A percentile compares a stretch with the other conserved stretches of the same genome.
phyloP scores from a whole-genome alignment of 768 basidiomycete species.

The Amanita polypyramis region DNA sequence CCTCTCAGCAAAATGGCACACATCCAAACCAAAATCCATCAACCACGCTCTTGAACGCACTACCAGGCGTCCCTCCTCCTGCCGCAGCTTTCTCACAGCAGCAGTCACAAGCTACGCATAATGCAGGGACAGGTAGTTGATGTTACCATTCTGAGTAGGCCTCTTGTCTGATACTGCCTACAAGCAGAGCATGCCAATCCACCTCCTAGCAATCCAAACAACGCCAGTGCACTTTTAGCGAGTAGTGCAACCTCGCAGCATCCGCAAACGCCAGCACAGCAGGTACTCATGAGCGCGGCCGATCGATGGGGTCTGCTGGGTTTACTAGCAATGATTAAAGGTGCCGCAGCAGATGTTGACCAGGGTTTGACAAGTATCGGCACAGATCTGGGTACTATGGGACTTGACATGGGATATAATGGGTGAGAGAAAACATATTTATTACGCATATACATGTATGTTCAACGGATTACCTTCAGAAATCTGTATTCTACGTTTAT shows the following conservation, averaged over 20 bases:
- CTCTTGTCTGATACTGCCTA: slow-evolving; percentile 24
- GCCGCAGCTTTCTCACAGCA: slow-evolving; percentile 16
- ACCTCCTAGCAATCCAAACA: slow-evolving; percentile 21
- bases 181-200: slow-evolving; percentile 24
- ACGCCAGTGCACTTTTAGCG: slow-evolving; percentile 22
- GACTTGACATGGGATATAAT: slow-evolving; percentile 75
- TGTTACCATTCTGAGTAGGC: slow-evolving; percentile 19
- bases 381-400: slow-evolving; percentile 86
- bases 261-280: slow-evolving; percentile 87
- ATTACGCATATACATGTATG: slow-evolving; percentile 8
- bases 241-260: slow-evolving; percentile 28
- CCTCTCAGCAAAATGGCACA: slow-evolving; percentile 33
- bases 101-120: slow-evolving; percentile 13
- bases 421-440: slow-evolving; percentile 45
- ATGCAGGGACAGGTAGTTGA: slow-evolving; percentile 14
- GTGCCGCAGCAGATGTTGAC: slow-evolving; percentile 64
- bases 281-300: slow-evolving; percentile 84
- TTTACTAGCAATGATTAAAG: slow-evolving; percentile 80
- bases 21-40: slow-evolving; percentile 26
- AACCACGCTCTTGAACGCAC: slow-evolving; percentile 42
- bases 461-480: slow-evolving; percentile 27
- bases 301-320: slow-evolving; percentile 92
- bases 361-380: slow-evolving; percentile 76
- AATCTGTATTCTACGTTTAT: slow-evolving; percentile 89
- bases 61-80: slow-evolving; percentile 31